phyloP scores from a whole-genome alignment of 192 early-diverging fungal species.

The Gaertneriomyces semiglobifer region DNA sequence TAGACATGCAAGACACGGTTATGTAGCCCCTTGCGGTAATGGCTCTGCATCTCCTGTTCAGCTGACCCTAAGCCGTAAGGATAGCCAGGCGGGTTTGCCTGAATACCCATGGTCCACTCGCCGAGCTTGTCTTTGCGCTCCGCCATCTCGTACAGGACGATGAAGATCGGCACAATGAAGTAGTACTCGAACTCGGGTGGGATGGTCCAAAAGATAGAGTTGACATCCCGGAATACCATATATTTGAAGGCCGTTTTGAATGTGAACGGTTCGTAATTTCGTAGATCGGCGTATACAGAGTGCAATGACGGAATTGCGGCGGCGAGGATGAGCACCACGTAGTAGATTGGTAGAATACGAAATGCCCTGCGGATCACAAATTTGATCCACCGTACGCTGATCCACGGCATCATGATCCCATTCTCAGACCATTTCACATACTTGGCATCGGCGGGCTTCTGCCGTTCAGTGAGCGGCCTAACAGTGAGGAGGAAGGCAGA shows the following conservation, averaged over 20 bases:
- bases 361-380: slow-evolving; percentile 32
- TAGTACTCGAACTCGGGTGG: slow-evolving; percentile 41
- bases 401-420: slow-evolving; percentile 28
- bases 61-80: slow-evolving; percentile 23
- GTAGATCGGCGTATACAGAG: slow-evolving; percentile 20
- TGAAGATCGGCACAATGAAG: slow-evolving; percentile 30
- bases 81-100: slow-evolving; percentile 24
- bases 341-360: slow-evolving; percentile 34
- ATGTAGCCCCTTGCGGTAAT: slow-evolving; percentile 28
- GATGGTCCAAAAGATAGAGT: slow-evolving; percentile 39
- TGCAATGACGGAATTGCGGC: slow-evolving; percentile 22
- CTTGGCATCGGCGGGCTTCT: slow-evolving; percentile 26
- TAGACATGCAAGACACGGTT: slow-evolving; percentile 23
- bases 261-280: slow-evolving; percentile 21
- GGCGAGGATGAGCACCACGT: slow-evolving; percentile 25
- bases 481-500: slow-evolving; percentile 38
- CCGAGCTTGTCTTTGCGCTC: slow-evolving; percentile 32
- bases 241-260: slow-evolving; percentile 17
- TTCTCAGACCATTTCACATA: slow-evolving; percentile 31
- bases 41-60: slow-evolving; percentile 17
- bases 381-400: slow-evolving; percentile 34
- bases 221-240: slow-evolving; percentile 29
- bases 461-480: slow-evolving; percentile 28
- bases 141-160: slow-evolving; percentile 33
- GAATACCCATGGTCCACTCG: slow-evolving; percentile 25